These are phyloP conservation scores for Pseudogymnoascus sp. DNA, from an alignment of 2,329 filamentous ascomycete species.

Conservation along the genomic window DNA sequence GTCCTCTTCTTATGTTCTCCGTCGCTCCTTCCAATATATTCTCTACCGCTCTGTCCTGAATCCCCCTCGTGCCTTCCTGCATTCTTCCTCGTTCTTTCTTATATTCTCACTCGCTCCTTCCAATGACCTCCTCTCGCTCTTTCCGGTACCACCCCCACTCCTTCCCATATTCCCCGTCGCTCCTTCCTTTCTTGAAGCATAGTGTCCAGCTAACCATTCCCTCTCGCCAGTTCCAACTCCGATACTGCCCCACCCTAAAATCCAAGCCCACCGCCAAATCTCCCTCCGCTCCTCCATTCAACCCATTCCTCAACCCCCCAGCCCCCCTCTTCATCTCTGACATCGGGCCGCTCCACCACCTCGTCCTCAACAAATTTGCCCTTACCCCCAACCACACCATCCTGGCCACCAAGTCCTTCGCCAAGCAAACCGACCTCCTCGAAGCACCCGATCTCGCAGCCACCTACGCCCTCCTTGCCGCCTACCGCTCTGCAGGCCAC, in stretches of 20 bases:
- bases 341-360: constrained; percentile 48
- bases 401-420: constrained; percentile 54
- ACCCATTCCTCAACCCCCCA: constrained; percentile 59
- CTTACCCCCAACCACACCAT: constrained; percentile 66
- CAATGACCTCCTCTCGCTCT: background rate
- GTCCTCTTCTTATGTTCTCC: no score
- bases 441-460: constrained; percentile 53
- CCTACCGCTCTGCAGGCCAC: constrained; percentile 37
- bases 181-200: background rate
- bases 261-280: constrained; percentile 50
- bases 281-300: constrained; percentile 37
- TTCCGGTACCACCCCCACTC: background rate
- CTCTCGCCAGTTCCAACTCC: constrained; percentile 57
- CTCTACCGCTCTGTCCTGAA: background rate
- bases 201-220: background rate
- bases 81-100: background rate
- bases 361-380: constrained; percentile 71
- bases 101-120: background rate
- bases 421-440: constrained; percentile 56
- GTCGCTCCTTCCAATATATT: background rate
- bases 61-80: background rate
- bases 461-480: constrained; percentile 53
- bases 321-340: constrained; percentile 47
- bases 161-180: background rate
- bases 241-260: constrained; percentile 61